Base-by-base conservation (phyloP, 2,329 filamentous ascomycete species). In the Arachnomyces sp. region DNA sequence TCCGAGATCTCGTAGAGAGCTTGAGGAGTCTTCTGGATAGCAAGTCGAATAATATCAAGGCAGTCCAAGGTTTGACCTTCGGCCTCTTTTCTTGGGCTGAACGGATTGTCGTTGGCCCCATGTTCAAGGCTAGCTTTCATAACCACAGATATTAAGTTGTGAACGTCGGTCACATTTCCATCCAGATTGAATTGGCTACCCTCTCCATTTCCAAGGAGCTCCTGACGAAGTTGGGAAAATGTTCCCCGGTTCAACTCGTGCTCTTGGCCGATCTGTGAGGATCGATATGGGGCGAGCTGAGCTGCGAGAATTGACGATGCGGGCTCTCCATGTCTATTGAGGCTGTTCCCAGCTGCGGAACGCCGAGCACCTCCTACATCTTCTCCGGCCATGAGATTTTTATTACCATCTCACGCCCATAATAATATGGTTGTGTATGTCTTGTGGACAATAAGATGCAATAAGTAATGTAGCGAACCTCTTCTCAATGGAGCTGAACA, bases 71-170 rank as follows among this genome's bases (percentile, higher is more conserved):
- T 51, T 42, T 68, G 65, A 4, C 55, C 54, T 42, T 62, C 52
- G 21, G 56, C 46, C 39, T 61, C 63, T 9, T 9, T 9, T 38
- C 50, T 49, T 62, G 18, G 74, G 65, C 31, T 80, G 62, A 42
- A 84, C 2, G 78, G 80, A 51, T 88, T 78, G 52, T 87, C 77
- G 55, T 77, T 40, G 38, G 31, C 38, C 29, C 44, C 55, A 30
- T 54, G 51, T 50, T 88, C 84, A 9, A 95, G 69, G 15, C 87
- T 84, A 43, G 86, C 84, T 55, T 85, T 82, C 36, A 83, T 74
- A 51, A 92, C 84, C 46, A 95, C 84, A 55, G 85, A 88, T 38
- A 95, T 81, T 36, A 95, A 75, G 63, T 88, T 84, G 53, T 88
- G 83, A 51, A 93, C 90, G 57, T 93, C 81, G 37, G 81, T 75